Base-by-base conservation (phyloP, 768 basidiomycete species). In the Auricularia sp. region DNA sequence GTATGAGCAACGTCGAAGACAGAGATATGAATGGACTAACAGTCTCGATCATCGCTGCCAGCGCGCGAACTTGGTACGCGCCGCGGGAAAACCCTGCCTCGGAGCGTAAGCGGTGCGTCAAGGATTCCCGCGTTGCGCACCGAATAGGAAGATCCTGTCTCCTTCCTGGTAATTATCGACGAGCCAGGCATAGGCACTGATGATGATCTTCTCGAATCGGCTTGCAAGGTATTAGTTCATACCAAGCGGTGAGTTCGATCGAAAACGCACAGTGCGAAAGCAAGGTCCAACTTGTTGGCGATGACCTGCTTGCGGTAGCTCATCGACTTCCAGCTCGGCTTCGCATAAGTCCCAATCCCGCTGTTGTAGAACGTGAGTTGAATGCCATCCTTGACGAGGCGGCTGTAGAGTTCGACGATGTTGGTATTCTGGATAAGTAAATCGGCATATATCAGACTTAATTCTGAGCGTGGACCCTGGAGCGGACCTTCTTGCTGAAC, bases 91-190 rank as follows among this genome's bases (percentile, higher is more conserved):
- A 42, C 39, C 39, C 39, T 42, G 12, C 12, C 39, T 14, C 39
- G 12, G 39, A 14, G 39, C 39, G 39, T 14, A 14, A 42, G 8
- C 12, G 39, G 8, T 42, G 2, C 29, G 29, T 29, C 29, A 42
- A 42, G 7, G 33, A 42, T 8, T n/a, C 23, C 16, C 33, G 12
- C 43, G 5, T n/a, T 34, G 58, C 70, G 39, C 60, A 76, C 79
- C 79, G 59, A 81, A 79, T 3, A 81, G 63, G 67, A 72, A 80
- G n/a, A 81, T 75, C 34, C 64, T 68, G 63, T 80, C 79, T 1
- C 77, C 77, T 34, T 71, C 66, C 7, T 61, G 36, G 63, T 79
- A 80, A 36, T 74, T 74, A 5, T 79, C 75, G 11, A 76, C 72
- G 7, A 80, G 73, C 79, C 80, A 80, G 23, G 72, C 71, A 61